These are phyloP conservation scores for Cordyceps tenuipes DNA, from an alignment of 2,329 filamentous ascomycete species.

Conservation along the genomic window DNA sequence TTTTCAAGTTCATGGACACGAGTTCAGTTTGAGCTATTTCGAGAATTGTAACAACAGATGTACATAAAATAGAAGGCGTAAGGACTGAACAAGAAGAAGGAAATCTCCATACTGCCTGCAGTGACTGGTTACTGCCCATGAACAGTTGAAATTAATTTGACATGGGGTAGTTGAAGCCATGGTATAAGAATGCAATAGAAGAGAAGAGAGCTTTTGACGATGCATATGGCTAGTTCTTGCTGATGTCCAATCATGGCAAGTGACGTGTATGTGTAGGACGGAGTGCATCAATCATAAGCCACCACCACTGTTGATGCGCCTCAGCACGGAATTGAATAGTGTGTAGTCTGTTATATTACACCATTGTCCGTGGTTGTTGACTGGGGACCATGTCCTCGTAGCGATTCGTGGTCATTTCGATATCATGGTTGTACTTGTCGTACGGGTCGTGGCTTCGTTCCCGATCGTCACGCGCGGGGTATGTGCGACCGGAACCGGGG, in stretches of 20 bases:
- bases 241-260: not conserved
- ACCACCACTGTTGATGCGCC: not conserved
- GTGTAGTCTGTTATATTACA: slow-evolving; percentile 17
- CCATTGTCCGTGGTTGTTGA: slow-evolving; percentile 38
- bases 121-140: slow-evolving; percentile 14
- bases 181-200: not conserved
- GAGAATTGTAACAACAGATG: slow-evolving; percentile 18
- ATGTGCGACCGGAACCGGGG: slow-evolving; percentile 34
- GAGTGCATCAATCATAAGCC: not conserved
- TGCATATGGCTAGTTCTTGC: not conserved
- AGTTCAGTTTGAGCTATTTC: not conserved
- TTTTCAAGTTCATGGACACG: slow-evolving; percentile 14
- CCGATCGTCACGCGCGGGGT: slow-evolving; percentile 25
- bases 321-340: not conserved
- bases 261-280: not conserved
- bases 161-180: not conserved
- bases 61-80: slow-evolving; percentile 22
- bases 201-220: not conserved
- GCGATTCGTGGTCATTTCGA: slow-evolving; percentile 43
- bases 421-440: slow-evolving; percentile 30
- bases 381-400: slow-evolving; percentile 52
- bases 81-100: not conserved
- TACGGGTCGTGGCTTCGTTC: slow-evolving; percentile 19
- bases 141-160: not conserved
- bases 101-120: not conserved